phyloP scores from a whole-genome alignment of 345 rosid genomes.

The Gossypium thurberi region DNA sequence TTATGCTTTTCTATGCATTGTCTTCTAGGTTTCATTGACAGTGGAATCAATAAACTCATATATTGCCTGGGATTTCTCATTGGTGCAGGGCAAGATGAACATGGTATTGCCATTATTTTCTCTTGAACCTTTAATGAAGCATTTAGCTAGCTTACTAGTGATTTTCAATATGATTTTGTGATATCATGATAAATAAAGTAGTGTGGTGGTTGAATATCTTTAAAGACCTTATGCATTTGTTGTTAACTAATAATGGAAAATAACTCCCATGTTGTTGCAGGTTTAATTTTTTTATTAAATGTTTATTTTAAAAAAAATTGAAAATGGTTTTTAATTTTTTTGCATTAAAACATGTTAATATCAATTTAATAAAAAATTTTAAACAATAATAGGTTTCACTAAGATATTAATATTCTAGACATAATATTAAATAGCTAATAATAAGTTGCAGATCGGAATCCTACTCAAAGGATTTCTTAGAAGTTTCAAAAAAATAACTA shows the following conservation, averaged over 20 bases:
- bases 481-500: not conserved
- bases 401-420: not conserved
- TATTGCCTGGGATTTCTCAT: constrained; percentile 92
- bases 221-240: not conserved
- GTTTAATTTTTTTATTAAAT: not conserved
- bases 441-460: not conserved
- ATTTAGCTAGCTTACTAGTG: not conserved
- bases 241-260: not conserved
- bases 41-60: constrained; percentile 91
- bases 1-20: constrained; percentile 3
- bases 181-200: not conserved
- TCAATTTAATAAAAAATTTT: not conserved
- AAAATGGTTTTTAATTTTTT: not conserved
- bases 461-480: not conserved
- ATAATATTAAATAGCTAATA: not conserved
- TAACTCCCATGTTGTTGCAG: not conserved
- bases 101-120: constrained; percentile 44
- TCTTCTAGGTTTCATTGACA: constrained; percentile 52
- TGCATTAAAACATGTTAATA: not conserved
- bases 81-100: constrained; percentile 76
- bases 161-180: constrained; percentile 4
- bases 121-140: constrained; percentile 11
- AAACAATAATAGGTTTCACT: not conserved
- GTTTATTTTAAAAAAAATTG: not conserved
- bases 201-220: not conserved